Conservation (phyloP, 1,139 yeast species). For the Suhomyces guaymorum region DNA sequence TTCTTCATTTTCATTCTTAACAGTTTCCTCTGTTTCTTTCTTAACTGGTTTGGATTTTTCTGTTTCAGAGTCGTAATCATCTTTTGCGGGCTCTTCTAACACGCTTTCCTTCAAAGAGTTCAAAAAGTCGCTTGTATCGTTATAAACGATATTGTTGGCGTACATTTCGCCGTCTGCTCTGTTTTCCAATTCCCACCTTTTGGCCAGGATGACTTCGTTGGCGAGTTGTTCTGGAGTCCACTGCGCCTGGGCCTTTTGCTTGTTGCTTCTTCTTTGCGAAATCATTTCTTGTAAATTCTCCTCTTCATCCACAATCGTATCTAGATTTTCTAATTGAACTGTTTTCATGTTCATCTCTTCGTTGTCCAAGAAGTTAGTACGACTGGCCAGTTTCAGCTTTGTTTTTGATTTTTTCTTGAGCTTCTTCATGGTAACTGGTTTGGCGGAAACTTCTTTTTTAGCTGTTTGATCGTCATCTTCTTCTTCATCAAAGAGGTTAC, state of each 20-base stretch:
- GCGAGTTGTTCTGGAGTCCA: conserved; percentile 52
- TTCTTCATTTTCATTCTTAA: conserved; percentile 7
- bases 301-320: conserved; percentile 36
- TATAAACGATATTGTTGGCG: conserved; percentile 36
- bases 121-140: conserved; percentile 63
- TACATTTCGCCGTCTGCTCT: conserved; percentile 22
- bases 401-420: conserved; percentile 9
- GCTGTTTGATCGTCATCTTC: conserved; percentile 24
- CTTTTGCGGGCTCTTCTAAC: conserved; percentile 18
- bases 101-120: conserved; percentile 20
- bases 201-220: conserved; percentile 39
- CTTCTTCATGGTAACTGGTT: conserved; percentile 46
- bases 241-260: conserved; percentile 33
- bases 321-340: conserved; percentile 29
- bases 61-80: conserved; percentile 10
- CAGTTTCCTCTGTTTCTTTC: conserved; percentile 4
- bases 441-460: no score
- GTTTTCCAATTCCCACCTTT: conserved; percentile 32
- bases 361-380: conserved; percentile 13
- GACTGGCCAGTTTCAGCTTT: conserved; percentile 25
- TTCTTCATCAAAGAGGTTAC: conserved; percentile 28
- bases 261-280: conserved; percentile 40
- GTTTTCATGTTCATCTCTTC: conserved; percentile 20
- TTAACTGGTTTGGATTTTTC: conserved; percentile 10
- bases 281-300: conserved; percentile 48